These are phyloP conservation scores for Leccinum barrowsii DNA, from an alignment of 768 basidiomycete species.

Conservation along the genomic window DNA sequence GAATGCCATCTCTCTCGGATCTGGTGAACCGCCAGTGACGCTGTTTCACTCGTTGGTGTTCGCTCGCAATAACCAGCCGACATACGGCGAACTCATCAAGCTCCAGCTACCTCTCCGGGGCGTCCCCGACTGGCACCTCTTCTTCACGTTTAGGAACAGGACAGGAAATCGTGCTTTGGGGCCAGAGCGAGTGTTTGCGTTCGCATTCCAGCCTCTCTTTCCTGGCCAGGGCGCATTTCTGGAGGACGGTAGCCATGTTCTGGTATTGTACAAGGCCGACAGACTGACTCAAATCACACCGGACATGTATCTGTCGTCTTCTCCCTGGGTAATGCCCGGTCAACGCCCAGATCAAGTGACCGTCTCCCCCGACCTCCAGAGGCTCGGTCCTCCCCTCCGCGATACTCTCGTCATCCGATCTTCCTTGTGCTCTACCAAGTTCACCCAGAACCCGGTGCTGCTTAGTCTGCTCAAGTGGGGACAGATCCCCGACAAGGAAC, in stretches of 20 bases:
- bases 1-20: constrained; percentile 74
- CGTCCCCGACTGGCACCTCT: constrained; percentile 81
- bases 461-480: constrained; percentile 83
- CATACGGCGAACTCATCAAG: constrained; percentile 92
- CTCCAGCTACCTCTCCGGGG: constrained; percentile 67
- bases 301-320: constrained; percentile 68
- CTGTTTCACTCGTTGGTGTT: constrained; percentile 92
- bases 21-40: constrained; percentile 76
- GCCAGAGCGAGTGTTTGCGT: constrained; percentile 81
- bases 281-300: constrained; percentile 58
- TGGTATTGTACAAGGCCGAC: constrained; percentile 84
- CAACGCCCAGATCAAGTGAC: constrained; percentile 58
- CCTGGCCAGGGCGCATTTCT: constrained; percentile 73
- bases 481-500: constrained; percentile 55
- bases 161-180: constrained; percentile 46
- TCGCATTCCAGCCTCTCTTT: constrained; percentile 87
- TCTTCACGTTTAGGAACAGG: constrained; percentile 89
- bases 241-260: constrained; percentile 83
- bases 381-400: constrained; percentile 62
- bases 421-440: constrained; percentile 88
- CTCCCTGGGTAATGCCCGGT: constrained; percentile 54
- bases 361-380: constrained; percentile 58
- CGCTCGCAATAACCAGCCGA: constrained; percentile 81
- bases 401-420: constrained; percentile 82
- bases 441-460: constrained; percentile 86